Base-by-base conservation (phyloP, 345 rosid species). In the Draba incana region DNA sequence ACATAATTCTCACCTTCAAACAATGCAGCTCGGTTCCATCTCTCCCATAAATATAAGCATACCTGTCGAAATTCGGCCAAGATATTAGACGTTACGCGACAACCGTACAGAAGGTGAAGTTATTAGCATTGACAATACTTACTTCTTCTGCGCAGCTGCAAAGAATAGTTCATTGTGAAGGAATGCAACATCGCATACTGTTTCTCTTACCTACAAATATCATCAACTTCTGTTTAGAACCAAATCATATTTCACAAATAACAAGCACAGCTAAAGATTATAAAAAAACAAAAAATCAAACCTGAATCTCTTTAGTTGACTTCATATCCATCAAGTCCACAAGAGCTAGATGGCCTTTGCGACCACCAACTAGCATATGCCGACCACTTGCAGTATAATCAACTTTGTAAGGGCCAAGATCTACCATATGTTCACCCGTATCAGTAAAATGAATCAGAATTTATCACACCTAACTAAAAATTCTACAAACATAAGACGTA, bases 121-220 rank as follows among this genome's bases (percentile, higher is more conserved):
- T 14, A 25, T 8, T 3, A 52, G 31, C 23, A 15, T 24, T 43
- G 38, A 20, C 20, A 20, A 20, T 6, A 6, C 80, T 38, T 83
- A 92, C 98, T 89, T 94, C 72, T 92, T 94, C 81, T 94, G 99
- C 11, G 99, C 98, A 68, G 86, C 87, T 49, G 99, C 97, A 80
- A 85, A 92, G 74, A 86, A 89, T 12, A 74, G 78, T 65, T 94
- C 98, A 47, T 92, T 92, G 79, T 89, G 97, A 80, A 94, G 80
- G 85, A 83, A 88, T 16, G 75, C 85, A 50, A 89, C 80, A 82
- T 94, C 99, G 2, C 92, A 92, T n/a, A 89, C 88, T 15, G 93
- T 89, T 86, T 94, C 99, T 78, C 85, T 79, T 62, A 94, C 98
- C 99, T 94, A 88, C 55, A 81, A 57, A 62, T 79, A 64, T 11